These are phyloP conservation scores for Leishmania martiniquensis DNA, from an alignment of 208 protist genomes.

Conservation along the genomic window DNA sequence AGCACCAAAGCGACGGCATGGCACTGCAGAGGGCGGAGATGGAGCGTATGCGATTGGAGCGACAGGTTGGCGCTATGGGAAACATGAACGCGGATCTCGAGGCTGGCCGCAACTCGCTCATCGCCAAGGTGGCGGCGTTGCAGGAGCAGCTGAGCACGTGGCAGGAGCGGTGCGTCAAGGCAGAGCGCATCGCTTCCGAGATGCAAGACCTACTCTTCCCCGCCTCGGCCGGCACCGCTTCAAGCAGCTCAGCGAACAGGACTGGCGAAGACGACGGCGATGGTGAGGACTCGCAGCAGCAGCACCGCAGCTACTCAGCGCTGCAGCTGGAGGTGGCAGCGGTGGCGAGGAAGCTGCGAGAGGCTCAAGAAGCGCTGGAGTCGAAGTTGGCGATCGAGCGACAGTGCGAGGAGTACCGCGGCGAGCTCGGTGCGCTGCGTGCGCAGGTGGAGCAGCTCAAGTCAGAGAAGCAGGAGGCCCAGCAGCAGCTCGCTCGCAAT, in stretches of 20 bases:
- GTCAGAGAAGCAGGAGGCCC: constrained; percentile 22
- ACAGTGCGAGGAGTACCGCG: constrained; percentile 54
- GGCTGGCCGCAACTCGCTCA: constrained; percentile 40
- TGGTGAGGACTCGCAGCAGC: background rate
- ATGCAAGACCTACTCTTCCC: constrained; percentile 33
- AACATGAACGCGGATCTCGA: constrained; percentile 36
- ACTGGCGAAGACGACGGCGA: background rate
- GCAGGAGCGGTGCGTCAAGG: constrained; percentile 30
- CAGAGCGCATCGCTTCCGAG: constrained; percentile 31
- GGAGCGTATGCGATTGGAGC: constrained; percentile 39
- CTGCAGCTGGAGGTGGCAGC: constrained; percentile 2
- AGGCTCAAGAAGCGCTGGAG: constrained; percentile 21
- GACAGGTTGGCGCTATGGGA: constrained; percentile 39
- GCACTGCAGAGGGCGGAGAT: constrained; percentile 40
- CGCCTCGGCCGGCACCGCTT: background rate
- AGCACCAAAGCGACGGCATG: constrained; percentile 24
- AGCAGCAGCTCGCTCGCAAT: constrained; percentile 26
- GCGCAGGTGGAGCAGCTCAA: constrained; percentile 42
- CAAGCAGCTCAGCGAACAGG: background rate
- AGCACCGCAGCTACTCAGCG: background rate
- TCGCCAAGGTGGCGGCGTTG: constrained; percentile 45
- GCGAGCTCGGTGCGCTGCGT: constrained; percentile 50
- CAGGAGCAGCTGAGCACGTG: constrained; percentile 33
- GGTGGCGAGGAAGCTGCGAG: constrained; percentile 11
- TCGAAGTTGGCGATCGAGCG: constrained; percentile 24